Base-by-base conservation (phyloP, 116 monocot genomes). In the Phalaenopsis hybrid region DNA sequence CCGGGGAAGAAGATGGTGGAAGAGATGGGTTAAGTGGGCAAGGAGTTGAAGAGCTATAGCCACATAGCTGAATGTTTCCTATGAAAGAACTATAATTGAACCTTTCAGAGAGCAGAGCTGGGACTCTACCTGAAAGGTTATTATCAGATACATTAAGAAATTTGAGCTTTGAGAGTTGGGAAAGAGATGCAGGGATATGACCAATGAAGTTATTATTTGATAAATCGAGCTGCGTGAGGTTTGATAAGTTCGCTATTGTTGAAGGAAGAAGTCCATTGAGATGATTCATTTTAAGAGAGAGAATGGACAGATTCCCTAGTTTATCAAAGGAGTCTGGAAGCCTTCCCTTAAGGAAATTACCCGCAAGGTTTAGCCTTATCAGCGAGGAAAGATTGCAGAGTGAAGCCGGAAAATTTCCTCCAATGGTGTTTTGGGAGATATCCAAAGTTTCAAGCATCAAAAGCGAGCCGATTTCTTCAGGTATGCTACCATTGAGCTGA, bases 51-150 rank as follows among this genome's bases (percentile, higher is more conserved):
- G 75, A 68, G 80, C 82, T 88, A 67, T 84, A 92, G 8, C 96
- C 94, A 49, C 92, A 96, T 57, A 96, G 90, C 84, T 88, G 90
- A 28, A 91, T 46, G 89, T 96, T 94, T 34, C 94, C 96, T 9
- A 25, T 20, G 81, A 96, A 96, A 20, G 91, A 94, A 67, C 86
- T 86, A 4, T 87, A 82, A 75, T 89, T 85, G 89, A 92, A 94
- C 65, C 83, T 89, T 50, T 59, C 68, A 15, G 92, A 79, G 17
- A 97, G 91, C 21, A 37, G 57, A 8, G 46, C 12, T 20, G 97
- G 87, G 5, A 94, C 94, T 13, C 78, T 77, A 3, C 96, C 94
- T 8, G 90, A 93, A 28, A 98, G 88, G 23, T 87, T 88, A 84
- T 94, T 97, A 70, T 91, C 46, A n/a, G 94, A 96, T 3, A 94